These are phyloP conservation scores for Hymenoscyphus albidus DNA, from an alignment of 2,329 filamentous ascomycete genomes.

Conservation along the genomic window DNA sequence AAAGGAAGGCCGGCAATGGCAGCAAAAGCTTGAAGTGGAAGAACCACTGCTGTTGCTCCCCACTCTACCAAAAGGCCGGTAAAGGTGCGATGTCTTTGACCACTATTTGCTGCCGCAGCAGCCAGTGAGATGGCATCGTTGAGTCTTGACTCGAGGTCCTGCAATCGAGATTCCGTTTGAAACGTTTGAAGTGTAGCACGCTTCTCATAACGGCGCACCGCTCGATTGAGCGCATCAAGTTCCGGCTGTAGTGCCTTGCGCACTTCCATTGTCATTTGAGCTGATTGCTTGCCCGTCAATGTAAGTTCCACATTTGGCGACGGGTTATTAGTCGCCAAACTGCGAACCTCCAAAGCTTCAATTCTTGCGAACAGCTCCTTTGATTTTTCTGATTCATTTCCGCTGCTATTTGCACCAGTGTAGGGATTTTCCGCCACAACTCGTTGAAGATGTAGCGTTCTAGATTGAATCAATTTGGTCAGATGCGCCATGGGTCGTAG, in stretches of 20 bases:
- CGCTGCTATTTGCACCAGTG: slow-evolving; percentile 30
- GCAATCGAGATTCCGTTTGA: slow-evolving; percentile 72
- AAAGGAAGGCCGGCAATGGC: slow-evolving; percentile 28
- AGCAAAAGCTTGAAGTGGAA: slow-evolving; percentile 30
- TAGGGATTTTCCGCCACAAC: slow-evolving; percentile 57
- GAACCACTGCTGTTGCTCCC: slow-evolving; percentile 26
- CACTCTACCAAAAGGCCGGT: slow-evolving; percentile 29
- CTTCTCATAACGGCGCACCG: slow-evolving; percentile 88
- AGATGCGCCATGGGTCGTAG: slow-evolving; percentile 78
- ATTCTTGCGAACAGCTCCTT: slow-evolving; percentile 60
- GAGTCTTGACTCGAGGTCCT: slow-evolving; percentile 65
- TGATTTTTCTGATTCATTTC: slow-evolving; percentile 41
- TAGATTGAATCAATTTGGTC: slow-evolving; percentile 72
- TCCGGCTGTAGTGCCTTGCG: slow-evolving; percentile 70
- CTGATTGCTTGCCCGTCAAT: slow-evolving; percentile 39
- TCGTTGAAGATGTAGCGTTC: slow-evolving; percentile 78
- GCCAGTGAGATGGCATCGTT: slow-evolving; percentile 79
- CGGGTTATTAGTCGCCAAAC: slow-evolving; percentile 38
- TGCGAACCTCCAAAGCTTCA: slow-evolving; percentile 62
- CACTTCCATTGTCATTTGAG: slow-evolving; percentile 50
- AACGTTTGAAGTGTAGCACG: slow-evolving; percentile 70
- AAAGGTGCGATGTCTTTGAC: slow-evolving; percentile 23
- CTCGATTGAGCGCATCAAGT: slow-evolving; percentile 81
- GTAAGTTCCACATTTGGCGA: slow-evolving; percentile 33
- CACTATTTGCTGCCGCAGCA: slow-evolving; percentile 59